Percentiles rank a stretch among this genome's conserved stretches.
Conservation (phyloP, 257 asterid genomes). For the Capsicum pubescens region DNA sequence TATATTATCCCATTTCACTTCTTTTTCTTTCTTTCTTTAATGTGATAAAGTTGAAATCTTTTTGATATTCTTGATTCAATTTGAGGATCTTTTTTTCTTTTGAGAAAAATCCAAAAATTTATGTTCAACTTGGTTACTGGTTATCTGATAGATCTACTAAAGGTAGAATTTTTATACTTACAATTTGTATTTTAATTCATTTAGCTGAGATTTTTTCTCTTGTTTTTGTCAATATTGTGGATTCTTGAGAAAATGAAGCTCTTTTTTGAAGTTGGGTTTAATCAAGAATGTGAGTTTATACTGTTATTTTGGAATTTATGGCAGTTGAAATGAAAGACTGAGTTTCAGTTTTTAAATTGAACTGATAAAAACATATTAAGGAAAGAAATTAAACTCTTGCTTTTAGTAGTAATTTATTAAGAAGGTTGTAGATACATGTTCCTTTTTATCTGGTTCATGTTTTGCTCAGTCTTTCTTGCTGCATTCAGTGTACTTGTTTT, state of each 20-base stretch:
- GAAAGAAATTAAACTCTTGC: not conserved
- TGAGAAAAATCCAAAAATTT: not conserved
- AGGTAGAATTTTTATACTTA: conserved; percentile 29
- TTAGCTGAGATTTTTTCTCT: not conserved
- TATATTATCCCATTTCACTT: conserved; percentile 30
- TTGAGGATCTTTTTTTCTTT: not conserved
- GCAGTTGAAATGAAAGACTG: not conserved
- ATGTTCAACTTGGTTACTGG: conserved; percentile 16
- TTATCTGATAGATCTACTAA: conserved; percentile 21
- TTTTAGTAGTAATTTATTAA: not conserved
- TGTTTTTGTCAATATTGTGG: not conserved
- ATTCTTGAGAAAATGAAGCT: conserved; percentile 1
- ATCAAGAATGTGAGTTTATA: conserved; percentile 22
- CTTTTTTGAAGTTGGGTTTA: conserved; percentile 1
- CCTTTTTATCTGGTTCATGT: not conserved
- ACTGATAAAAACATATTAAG: not conserved
- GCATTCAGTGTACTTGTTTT: not conserved
- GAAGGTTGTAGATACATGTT: not conserved
- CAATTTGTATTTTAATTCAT: not conserved
- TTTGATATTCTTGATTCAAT: not conserved
- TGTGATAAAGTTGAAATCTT: not conserved
- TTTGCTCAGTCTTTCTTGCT: not conserved
- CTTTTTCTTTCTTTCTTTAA: not conserved
- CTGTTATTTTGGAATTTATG: conserved; percentile 15
- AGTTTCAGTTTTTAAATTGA: not conserved